phyloP scores from a whole-genome alignment of 768 basidiomycete genomes.

The Psilocybe cubensis region DNA sequence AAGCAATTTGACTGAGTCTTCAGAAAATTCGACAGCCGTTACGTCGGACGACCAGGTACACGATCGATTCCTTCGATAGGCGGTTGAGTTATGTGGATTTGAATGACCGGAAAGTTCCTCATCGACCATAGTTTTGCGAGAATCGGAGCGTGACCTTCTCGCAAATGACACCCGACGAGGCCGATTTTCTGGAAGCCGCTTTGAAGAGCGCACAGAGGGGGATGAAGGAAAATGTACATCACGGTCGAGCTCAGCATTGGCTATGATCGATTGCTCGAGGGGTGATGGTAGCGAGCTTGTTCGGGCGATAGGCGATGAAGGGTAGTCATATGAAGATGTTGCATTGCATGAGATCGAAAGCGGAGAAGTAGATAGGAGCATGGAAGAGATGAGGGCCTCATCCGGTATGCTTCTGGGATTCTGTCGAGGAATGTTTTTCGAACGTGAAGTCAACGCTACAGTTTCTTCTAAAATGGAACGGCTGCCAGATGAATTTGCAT shows the following conservation, averaged over 20 bases:
- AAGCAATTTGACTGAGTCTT: background rate
- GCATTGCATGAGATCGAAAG: background rate
- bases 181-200: background rate
- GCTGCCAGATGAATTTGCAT: background rate
- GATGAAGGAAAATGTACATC: background rate
- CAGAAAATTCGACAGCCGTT: background rate
- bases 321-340: background rate
- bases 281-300: constrained; percentile 5
- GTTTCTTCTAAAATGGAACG: background rate
- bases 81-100: background rate
- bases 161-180: background rate
- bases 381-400: constrained; percentile 5
- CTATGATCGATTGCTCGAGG: constrained; percentile 12
- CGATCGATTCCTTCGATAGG: background rate
- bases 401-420: background rate
- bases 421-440: background rate
- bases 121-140: background rate
- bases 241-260: constrained; percentile 7
- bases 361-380: constrained; percentile 6
- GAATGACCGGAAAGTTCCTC: background rate
- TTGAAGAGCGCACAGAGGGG: background rate
- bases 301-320: constrained; percentile 10
- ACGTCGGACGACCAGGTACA: constrained; percentile 11
- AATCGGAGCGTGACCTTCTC: background rate
- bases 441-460: background rate